phyloP scores from a whole-genome alignment of 2,329 filamentous ascomycete genomes.

The Sporothrix curviconia region DNA sequence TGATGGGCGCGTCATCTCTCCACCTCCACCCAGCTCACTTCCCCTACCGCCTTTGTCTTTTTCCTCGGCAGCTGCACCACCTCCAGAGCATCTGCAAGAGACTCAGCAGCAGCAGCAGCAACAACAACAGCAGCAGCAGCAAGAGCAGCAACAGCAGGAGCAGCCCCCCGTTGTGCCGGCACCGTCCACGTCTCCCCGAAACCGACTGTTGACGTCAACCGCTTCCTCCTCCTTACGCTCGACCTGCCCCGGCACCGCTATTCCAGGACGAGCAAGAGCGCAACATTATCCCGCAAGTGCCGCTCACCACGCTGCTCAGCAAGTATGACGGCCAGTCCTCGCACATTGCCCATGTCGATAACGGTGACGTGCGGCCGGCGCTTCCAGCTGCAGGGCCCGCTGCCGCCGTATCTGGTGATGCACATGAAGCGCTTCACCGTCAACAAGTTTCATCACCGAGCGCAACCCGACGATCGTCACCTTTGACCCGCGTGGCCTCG shows the following conservation, averaged over 20 bases:
- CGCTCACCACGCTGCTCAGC: slow-evolving; percentile 71
- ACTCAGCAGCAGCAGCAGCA: neutral
- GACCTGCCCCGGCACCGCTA: slow-evolving; percentile 87
- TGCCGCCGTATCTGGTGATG: slow-evolving; percentile 86
- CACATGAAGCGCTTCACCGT: slow-evolving; percentile 95
- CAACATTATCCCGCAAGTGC: slow-evolving; percentile 93
- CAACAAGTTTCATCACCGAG: slow-evolving; percentile 94
- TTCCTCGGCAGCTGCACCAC: neutral
- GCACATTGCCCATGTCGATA: slow-evolving; percentile 54
- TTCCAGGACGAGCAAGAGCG: slow-evolving; percentile 93
- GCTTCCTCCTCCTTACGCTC: slow-evolving; percentile 87
- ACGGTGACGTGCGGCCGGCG: slow-evolving; percentile 80
- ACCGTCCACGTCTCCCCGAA: slow-evolving; percentile 34
- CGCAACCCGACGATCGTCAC: slow-evolving; percentile 98
- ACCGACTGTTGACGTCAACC: slow-evolving; percentile 68
- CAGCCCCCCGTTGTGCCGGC: neutral
- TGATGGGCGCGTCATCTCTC: neutral
- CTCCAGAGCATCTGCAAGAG: no score
- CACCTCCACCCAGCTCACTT: neutral
- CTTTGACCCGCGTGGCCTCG: slow-evolving; percentile 75
- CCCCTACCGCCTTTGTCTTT: neutral
- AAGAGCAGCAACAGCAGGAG: neutral
- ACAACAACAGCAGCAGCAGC: neutral
- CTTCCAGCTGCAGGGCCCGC: slow-evolving; percentile 81
- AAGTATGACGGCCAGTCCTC: slow-evolving; percentile 89